Evolutionary conservation across 2,329 filamentous ascomycete species (phyloP).

Genomic region (Trichoderma sp.): DNA sequence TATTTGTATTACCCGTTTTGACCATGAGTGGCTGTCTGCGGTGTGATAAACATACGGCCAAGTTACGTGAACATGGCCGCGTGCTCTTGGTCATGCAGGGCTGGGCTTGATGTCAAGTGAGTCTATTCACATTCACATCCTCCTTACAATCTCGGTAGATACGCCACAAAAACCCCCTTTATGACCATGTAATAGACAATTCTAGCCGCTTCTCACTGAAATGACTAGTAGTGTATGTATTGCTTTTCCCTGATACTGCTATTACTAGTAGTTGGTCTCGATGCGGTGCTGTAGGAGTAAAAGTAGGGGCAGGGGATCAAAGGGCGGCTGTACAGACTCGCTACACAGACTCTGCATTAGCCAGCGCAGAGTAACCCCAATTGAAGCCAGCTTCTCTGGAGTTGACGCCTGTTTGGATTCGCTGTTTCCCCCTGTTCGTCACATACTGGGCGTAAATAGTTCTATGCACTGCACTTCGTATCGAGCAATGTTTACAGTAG

Average conservation of each 20-base stretch:
- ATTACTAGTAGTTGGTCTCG: not conserved
- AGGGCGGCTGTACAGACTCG: not conserved
- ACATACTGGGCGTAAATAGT: not conserved
- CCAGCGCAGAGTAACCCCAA: not conserved
- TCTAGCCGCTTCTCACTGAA: not conserved
- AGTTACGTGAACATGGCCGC: not conserved
- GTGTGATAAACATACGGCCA: not conserved
- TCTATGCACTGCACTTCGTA: constrained; percentile 7
- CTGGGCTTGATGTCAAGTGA: not conserved
- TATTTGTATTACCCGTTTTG: not conserved
- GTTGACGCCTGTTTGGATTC: not conserved
- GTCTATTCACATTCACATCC: not conserved
- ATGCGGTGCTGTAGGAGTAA: not conserved
- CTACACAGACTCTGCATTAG: constrained; percentile 1
- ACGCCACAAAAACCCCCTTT: not conserved
- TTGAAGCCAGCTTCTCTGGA: not conserved
- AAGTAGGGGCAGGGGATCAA: not conserved
- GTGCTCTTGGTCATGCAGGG: not conserved
- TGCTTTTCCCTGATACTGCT: not conserved
- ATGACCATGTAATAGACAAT: not conserved
- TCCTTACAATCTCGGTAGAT: not conserved
- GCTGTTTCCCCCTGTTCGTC: not conserved
- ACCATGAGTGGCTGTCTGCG: not conserved
- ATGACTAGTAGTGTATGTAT: not conserved
- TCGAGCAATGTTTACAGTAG: not conserved